Base-by-base conservation (phyloP, 805 yeast genomes). In the Millerago galiae region DNA sequence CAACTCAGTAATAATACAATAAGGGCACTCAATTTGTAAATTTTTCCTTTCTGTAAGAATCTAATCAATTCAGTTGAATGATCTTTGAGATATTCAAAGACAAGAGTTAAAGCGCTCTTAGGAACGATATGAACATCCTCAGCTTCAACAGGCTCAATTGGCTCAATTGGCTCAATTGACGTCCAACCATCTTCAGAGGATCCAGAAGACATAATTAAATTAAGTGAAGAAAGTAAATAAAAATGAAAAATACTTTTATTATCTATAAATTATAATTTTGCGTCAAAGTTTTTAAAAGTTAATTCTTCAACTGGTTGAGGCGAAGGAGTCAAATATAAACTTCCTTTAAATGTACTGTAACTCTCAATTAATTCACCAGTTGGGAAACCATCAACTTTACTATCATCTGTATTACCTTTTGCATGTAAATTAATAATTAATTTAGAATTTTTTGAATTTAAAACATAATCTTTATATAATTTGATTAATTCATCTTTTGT, bases 381-480 rank as follows among this genome's bases (percentile, higher is more conserved):
- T 15, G 83, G 82, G 55, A 67, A 75, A 2, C 56, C 60, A 10
- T 57, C 52, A 12, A 55, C 51, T 15, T 47, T 44, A 15, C 50
- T 49, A 8, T 54, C 55, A 38, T 61, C 61, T 4, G 40, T 49
- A 12, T 39, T 48, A 6, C 54, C 56, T 42, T 59, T 65, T 0
- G 95, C 77, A 53, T 77, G 73, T 56, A 89, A 68, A 54, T 83
- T 85, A 14, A 84, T 72, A 24, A 79, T 70, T 17, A 81, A 56
- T 53, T 65, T 74, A 1, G 79, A 53, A 2, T 67, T 55, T 1
- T 57, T 47, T 15, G 37, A 27, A 15, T 60, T 50, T 7, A 68
- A 47, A 4, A 84, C 66, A 44, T 63, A 67, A 4, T 62, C 52
- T 21, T 73, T 55, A 58, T 72, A 86, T 54, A 80, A 80, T 1